Base-by-base conservation (phyloP, 2,329 filamentous ascomycete genomes). In the Mariannaea elegans region DNA sequence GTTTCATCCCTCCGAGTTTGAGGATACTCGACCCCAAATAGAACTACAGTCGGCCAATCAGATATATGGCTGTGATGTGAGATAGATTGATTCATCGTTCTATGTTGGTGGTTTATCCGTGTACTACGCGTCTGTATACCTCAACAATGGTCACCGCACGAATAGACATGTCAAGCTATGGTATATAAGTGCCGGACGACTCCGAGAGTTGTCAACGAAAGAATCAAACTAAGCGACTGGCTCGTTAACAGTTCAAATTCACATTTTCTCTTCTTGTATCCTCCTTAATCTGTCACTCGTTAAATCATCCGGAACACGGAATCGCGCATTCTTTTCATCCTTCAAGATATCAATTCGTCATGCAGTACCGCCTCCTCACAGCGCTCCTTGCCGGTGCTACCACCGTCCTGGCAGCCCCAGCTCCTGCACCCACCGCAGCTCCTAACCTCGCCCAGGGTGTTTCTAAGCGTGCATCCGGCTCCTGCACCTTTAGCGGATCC, bases 401-500 rank as follows among this genome's bases (percentile, higher is more conserved):
- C 14, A 42, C 56, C n/a, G 56, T 48, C 24, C n/a, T 48, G 34
- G 56, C 56, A 14, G 48, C 27, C 10, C 56, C 56, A 7, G 48
- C 56, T 10, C 56, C 56, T 41, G 34, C n/a, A 21, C 48, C 56
- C 9, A 58, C 56, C 4, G 48, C 56, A 1, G 48, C 48, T 3
- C 34, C 56, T 3, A 34, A 51, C 42, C 19, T 48, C 5, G 34
- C 31, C 42, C 38, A 46, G 47, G 32, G 34, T 5, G 24, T 48
- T 7, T 14, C 34, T n/a, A 53, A 42, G 42, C 56, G 56, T 34
- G 29, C 48, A 7, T 47, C 48, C 10, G 48, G 55, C 18, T 41
- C 48, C 8, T 58, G 56, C 19, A 58, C 56, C 34, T 58, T 58
- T 29, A 58, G 56, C 42, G 56, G 56, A 10, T 52, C 48, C 1